phyloP scores from a whole-genome alignment of 2,329 filamentous ascomycete genomes.

The Aspergillus bombycis region DNA sequence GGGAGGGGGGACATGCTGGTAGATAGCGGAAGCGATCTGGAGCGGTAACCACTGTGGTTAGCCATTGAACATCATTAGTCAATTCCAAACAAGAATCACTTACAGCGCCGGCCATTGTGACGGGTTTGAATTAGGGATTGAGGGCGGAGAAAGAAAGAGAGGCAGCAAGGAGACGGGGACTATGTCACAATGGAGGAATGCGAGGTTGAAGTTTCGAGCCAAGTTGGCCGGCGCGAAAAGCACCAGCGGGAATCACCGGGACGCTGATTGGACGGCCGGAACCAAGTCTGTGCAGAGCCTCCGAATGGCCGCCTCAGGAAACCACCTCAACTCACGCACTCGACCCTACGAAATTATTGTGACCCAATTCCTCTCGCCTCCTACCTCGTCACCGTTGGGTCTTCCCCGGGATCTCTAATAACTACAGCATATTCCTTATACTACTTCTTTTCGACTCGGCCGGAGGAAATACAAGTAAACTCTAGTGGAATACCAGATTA shows the following conservation, averaged over 20 bases:
- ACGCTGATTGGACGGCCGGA: conserved; percentile 39
- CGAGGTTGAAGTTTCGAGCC: conserved; percentile 36
- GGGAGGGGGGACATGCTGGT: conserved; percentile 58
- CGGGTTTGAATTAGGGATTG: conserved; percentile 23
- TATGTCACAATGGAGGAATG: conserved; percentile 20
- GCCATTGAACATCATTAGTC: conserved; percentile 37
- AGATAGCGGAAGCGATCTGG: conserved; percentile 59
- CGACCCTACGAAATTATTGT: conserved; percentile 9
- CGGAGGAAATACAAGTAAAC: not conserved
- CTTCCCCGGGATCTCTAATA: not conserved
- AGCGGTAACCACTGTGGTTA: conserved; percentile 31
- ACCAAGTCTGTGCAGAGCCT: conserved; percentile 21
- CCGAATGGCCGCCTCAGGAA: conserved; percentile 20
- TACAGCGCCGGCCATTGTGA: conserved; percentile 63
- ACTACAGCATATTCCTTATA: not conserved
- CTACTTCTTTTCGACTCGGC: not conserved
- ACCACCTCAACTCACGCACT: not conserved
- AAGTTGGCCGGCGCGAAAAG: conserved; percentile 31
- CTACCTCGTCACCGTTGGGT: not conserved
- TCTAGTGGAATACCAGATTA: not conserved
- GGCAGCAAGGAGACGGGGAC: conserved; percentile 24
- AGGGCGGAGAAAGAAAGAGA: conserved; percentile 24
- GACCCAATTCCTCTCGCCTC: not conserved
- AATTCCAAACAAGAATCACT: conserved; percentile 32
- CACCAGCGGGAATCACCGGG: conserved; percentile 41